These are phyloP conservation scores for Termitomyces sp. DNA, from an alignment of 768 basidiomycete genomes.

Conservation along the genomic window DNA sequence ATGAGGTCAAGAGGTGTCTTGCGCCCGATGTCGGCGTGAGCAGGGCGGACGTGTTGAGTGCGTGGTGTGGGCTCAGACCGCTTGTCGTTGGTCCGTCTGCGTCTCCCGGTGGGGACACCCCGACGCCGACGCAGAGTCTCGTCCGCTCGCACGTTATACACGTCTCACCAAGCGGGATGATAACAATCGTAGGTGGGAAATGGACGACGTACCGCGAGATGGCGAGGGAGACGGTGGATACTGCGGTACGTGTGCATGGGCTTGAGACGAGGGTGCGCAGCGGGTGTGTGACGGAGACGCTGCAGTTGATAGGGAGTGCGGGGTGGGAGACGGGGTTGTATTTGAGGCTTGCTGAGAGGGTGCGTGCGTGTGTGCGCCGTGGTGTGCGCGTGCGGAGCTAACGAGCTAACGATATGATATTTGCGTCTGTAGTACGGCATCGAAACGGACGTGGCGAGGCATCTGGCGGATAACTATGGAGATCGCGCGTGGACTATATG, in stretches of 20 bases:
- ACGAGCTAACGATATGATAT: too few species aligned
- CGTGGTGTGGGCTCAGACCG: slow-evolving; percentile 92
- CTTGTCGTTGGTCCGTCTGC: slow-evolving; percentile 46
- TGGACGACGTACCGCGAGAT: slow-evolving; percentile 98
- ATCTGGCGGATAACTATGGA: slow-evolving; percentile 65
- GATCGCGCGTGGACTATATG: slow-evolving; percentile 96
- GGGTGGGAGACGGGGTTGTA: slow-evolving; percentile 97
- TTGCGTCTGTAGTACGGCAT: slow-evolving; percentile 65
- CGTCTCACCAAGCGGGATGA: slow-evolving; percentile 51
- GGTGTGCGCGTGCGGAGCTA: too few species aligned
- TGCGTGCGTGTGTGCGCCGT: slow-evolving; percentile 29
- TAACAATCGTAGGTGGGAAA: slow-evolving; percentile 96
- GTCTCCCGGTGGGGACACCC: too few species aligned
- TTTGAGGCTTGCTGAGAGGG: slow-evolving; percentile 90
- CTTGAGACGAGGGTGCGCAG: slow-evolving; percentile 52
- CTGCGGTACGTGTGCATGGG: slow-evolving; percentile 75
- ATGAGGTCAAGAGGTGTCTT: slow-evolving; percentile 88
- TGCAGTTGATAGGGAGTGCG: slow-evolving; percentile 88
- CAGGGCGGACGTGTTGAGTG: slow-evolving; percentile 91
- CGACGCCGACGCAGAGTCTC: slow-evolving; percentile 30
- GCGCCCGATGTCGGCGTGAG: slow-evolving; percentile 91
- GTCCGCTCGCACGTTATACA: too few species aligned
- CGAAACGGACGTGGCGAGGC: slow-evolving; percentile 66
- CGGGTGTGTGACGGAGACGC: slow-evolving; percentile 72
- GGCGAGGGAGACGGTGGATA: slow-evolving; percentile 93